Conservation (phyloP, 352 stramenopile genomes). For the Phytophthora hibernalis region DNA sequence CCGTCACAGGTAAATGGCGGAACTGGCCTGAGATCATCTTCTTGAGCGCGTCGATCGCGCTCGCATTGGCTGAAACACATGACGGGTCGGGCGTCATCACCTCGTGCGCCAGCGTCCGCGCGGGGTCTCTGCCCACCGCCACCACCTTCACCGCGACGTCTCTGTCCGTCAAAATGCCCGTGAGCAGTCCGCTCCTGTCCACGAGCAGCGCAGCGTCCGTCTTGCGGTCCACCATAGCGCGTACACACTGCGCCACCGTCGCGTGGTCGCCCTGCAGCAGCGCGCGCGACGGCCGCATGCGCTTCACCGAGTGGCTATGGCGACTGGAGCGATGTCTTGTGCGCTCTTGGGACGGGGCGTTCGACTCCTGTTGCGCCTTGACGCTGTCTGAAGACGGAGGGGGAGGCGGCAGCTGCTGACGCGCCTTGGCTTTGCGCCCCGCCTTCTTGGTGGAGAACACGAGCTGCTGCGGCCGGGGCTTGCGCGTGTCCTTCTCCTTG, state of each 20-base stretch:
- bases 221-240: slow-evolving; percentile 90
- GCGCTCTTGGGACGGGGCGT: slow-evolving; percentile 10
- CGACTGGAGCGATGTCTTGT: slow-evolving; percentile 29
- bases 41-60: slow-evolving; percentile 95
- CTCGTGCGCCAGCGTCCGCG: slow-evolving; percentile 77
- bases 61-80: slow-evolving; percentile 93
- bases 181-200: slow-evolving; percentile 86
- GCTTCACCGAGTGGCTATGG: slow-evolving; percentile 54
- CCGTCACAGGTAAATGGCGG: slow-evolving; percentile 95
- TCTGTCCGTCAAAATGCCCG: slow-evolving; percentile 96
- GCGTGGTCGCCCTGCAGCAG: slow-evolving; percentile 78
- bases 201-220: slow-evolving; percentile 94
- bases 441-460: slow-evolving; percentile 80
- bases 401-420: slow-evolving; percentile 34
- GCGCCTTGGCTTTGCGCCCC: slow-evolving; percentile 33
- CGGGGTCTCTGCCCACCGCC: slow-evolving; percentile 84
- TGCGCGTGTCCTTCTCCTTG: slow-evolving; percentile 35
- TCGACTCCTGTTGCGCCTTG: slow-evolving; percentile 18
- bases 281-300: slow-evolving; percentile 68
- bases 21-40: slow-evolving; percentile 98
- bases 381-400: slow-evolving; percentile 9
- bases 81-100: slow-evolving; percentile 97
- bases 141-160: slow-evolving; percentile 96
- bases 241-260: slow-evolving; percentile 78
- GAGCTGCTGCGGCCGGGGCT: slow-evolving; percentile 45